phyloP scores from a whole-genome alignment of 768 basidiomycete species.

The Termitomyces sp. region DNA sequence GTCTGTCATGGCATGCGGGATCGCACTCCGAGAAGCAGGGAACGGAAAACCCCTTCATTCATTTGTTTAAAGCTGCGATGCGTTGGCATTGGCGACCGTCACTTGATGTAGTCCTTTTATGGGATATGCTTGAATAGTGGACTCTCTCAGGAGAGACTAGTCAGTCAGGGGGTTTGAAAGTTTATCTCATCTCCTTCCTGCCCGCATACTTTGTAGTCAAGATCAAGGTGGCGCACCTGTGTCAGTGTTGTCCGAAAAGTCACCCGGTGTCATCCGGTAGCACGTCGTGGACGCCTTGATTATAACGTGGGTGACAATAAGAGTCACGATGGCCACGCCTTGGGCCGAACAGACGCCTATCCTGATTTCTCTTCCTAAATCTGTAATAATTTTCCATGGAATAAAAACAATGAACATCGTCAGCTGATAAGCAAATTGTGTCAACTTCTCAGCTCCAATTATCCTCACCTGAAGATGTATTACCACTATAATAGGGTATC shows the following conservation, averaged over 20 bases:
- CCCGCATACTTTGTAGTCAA: not conserved
- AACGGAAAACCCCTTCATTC: not conserved
- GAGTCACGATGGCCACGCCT: not conserved
- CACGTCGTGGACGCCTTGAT: not conserved
- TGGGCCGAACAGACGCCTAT: not conserved
- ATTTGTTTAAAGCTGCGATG: not conserved
- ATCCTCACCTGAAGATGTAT: not conserved
- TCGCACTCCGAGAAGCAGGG: not conserved
- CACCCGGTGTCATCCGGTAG: not conserved
- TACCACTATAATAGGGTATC: not conserved
- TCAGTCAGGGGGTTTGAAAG: not conserved
- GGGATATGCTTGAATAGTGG: not conserved
- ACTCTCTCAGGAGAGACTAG: not conserved
- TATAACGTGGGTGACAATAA: not conserved
- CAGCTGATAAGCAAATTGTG: no score
- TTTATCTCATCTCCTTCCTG: not conserved
- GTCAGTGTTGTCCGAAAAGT: not conserved
- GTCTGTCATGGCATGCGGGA: not conserved
- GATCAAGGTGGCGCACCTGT: not conserved
- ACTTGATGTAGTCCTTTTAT: not conserved
- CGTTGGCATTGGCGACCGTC: not conserved
- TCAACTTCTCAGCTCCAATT: not conserved
- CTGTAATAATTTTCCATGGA: not conserved
- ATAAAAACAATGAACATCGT: not conserved
- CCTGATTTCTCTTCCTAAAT: not conserved